Evolutionary conservation across 768 basidiomycete genomes (phyloP), one percentile per base, ranked within the genome.

Genomic region (Amanita inopinata): DNA sequence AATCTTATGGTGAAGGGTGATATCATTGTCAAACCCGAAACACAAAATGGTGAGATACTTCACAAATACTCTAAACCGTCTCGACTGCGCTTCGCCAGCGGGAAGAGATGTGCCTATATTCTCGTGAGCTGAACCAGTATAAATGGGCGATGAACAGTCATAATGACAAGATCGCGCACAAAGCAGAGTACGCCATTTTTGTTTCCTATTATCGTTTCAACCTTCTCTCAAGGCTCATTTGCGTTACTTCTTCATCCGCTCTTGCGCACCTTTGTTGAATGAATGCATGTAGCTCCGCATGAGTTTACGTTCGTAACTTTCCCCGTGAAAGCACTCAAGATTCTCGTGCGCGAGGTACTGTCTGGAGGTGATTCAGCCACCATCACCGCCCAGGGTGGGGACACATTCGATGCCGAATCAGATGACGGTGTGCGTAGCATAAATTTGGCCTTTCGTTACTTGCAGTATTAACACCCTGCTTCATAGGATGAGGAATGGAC

Each of bases 151-250:
- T 22, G 10, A 24, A 47, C 57, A 94, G 91, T 90, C 53, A 97
- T 98, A 61, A 90, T 97, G 87, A 98, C 96, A 36, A 78, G 96
- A 48, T 94, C 94, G 23, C 73, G 78, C 53, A 88, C 96, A 38
- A 87, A 80, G 65, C 72, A 69, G 50, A 83, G 93, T 96, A 62
- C 60, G 83, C 62, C 47, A 32, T 33, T 23, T 39, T 11, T 14
- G 19, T 30, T 11, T 37, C 46, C 34, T 32, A 19, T 53, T 35
- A 47, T 38, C 46, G 31, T 40, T 46, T 22, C 39, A 22, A n/a
- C 43, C 47, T 17, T 46, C 36, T 23, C 24, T 40, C 46, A 37
- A 44, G 17, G 27, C 34, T 44, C 27, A 44, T 43, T 38, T 48
- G 45, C 32, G 12, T 34, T 40, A 42, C 59, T 60, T 46, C 56